Percentiles rank a stretch among this genome's conserved stretches.
These are phyloP conservation scores for Thyridium curvatum DNA, from an alignment of 2,329 filamentous ascomycete genomes.

Conservation along the genomic window DNA sequence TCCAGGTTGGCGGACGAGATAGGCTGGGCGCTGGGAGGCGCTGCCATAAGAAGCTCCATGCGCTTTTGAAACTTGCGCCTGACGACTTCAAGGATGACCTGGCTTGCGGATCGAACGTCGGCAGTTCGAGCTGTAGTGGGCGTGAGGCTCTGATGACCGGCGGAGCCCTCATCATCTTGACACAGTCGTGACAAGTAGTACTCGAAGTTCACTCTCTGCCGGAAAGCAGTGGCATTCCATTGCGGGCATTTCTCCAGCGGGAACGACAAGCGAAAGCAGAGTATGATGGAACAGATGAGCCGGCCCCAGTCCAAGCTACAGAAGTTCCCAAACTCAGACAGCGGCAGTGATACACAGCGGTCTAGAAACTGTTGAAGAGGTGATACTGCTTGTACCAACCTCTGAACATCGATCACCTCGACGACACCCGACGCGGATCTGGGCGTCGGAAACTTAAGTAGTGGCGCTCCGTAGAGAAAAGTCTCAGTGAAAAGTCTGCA, in stretches of 20 bases:
- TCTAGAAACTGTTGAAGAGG: too few species aligned
- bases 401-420: too few species aligned
- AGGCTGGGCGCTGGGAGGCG: too few species aligned
- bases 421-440: background rate
- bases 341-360: too few species aligned
- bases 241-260: constrained; percentile 28
- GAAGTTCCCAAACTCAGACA: constrained; percentile 26
- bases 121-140: constrained; percentile 10
- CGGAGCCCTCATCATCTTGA: background rate
- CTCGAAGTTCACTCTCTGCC: constrained; percentile 15
- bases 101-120: constrained; percentile 37
- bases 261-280: constrained; percentile 41
- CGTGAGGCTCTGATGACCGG: too few species aligned
- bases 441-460: constrained; percentile 21
- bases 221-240: constrained; percentile 8
- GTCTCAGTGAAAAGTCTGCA: constrained; percentile 25
- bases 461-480: constrained; percentile 29
- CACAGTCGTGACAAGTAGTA: constrained; percentile 1
- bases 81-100: constrained; percentile 38
- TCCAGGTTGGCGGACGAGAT: constrained; percentile 2
- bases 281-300: constrained; percentile 32
- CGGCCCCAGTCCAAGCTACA: constrained; percentile 34
- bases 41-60: constrained; percentile 19
- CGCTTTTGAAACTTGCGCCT: constrained; percentile 37
- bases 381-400: too few species aligned